These are phyloP conservation scores for Phytophthora rubi DNA, from an alignment of 352 stramenopile genomes.

Conservation along the genomic window DNA sequence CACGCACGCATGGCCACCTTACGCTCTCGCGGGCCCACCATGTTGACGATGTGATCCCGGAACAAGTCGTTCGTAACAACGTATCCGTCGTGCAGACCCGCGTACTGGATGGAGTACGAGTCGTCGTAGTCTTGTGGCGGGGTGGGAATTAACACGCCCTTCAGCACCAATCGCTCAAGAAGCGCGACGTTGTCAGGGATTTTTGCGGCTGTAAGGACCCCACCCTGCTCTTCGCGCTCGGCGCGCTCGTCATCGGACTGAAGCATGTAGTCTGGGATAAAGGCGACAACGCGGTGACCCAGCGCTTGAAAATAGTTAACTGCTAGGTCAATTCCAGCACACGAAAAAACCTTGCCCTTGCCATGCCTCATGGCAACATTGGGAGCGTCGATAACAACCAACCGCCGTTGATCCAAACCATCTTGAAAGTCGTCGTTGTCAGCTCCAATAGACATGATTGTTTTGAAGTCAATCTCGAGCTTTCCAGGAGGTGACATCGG, in stretches of 20 bases:
- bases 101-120: conserved; percentile 92
- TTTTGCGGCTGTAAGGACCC: conserved; percentile 48
- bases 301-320: conserved; percentile 73
- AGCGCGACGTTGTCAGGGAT: conserved; percentile 78
- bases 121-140: conserved; percentile 91
- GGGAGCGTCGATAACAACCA: conserved; percentile 73
- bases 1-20: conserved; percentile 71
- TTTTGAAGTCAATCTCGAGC: conserved; percentile 39
- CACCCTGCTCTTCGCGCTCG: conserved; percentile 32
- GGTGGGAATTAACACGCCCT: conserved; percentile 80
- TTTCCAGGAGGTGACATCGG: conserved; percentile 12
- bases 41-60: conserved; percentile 83
- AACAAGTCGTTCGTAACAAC: conserved; percentile 92
- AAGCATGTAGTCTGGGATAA: conserved; percentile 86
- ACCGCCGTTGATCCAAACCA: conserved; percentile 38
- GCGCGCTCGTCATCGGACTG: conserved; percentile 55
- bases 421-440: conserved; percentile 38
- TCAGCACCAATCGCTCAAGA: conserved; percentile 69
- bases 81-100: conserved; percentile 70
- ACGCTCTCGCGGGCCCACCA: conserved; percentile 57
- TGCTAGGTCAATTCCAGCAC: conserved; percentile 71
- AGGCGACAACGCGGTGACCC: conserved; percentile 81
- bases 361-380: conserved; percentile 89
- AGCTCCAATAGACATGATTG: conserved; percentile 53
- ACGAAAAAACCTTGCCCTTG: conserved; percentile 78